Evolutionary conservation across 2,329 filamentous ascomycete genomes (phyloP).

Genomic region (Botrytis hyacinthi): DNA sequence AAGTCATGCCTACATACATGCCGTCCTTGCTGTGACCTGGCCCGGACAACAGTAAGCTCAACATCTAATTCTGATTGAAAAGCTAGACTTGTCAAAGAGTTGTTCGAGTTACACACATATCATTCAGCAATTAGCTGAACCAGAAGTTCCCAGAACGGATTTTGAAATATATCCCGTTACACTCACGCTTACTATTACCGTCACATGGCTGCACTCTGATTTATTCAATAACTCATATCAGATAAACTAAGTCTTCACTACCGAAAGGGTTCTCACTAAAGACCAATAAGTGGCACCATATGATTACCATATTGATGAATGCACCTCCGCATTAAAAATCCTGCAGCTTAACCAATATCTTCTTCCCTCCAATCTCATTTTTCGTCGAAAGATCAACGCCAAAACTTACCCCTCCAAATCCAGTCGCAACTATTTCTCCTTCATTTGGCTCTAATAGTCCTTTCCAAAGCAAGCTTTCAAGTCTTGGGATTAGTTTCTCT

Average conservation of each 20-base stretch:
- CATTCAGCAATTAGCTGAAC: neutral
- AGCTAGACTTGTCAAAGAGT: too few species aligned
- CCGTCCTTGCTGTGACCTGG: neutral
- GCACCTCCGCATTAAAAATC: neutral
- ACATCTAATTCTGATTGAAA: neutral
- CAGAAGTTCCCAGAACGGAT: neutral
- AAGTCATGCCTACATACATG: neutral
- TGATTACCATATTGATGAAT: neutral
- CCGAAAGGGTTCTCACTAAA: neutral
- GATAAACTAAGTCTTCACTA: neutral
- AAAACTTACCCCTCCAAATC: conserved; percentile 9
- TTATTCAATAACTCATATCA: neutral
- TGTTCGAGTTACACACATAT: neutral
- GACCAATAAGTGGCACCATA: neutral
- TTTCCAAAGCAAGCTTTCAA: conserved; percentile 13
- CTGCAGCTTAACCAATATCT: conserved; percentile 16
- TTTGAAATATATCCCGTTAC: neutral
- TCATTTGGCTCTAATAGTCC: conserved; percentile 2
- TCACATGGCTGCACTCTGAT: neutral
- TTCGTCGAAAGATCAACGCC: conserved; percentile 15
- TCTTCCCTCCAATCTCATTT: conserved; percentile 10
- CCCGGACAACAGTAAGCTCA: neutral
- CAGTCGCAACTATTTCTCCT: conserved; percentile 2
- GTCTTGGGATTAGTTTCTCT: conserved; percentile 14
- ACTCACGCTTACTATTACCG: neutral